Conservation (phyloP, 352 stramenopile genomes). For the Phytophthora lateralis region DNA sequence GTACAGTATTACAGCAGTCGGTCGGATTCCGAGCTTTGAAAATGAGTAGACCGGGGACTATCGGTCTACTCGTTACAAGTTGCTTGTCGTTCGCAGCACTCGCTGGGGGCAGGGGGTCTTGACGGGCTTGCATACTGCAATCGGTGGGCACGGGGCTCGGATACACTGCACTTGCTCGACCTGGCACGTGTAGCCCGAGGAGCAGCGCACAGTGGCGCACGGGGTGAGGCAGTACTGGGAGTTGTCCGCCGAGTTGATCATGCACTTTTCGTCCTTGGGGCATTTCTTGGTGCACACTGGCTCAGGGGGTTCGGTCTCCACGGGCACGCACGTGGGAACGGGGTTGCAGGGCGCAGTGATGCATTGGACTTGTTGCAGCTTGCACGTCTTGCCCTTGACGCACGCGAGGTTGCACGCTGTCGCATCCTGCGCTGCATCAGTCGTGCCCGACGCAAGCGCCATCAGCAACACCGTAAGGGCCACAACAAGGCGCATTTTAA, state of each 20-base stretch:
- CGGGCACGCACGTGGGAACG: slow-evolving; percentile 22
- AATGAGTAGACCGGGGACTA: neutral
- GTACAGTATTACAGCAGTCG: no score
- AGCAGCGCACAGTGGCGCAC: slow-evolving; percentile 25
- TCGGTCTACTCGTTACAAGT: neutral
- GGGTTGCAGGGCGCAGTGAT: slow-evolving; percentile 23
- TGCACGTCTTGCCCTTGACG: slow-evolving; percentile 15
- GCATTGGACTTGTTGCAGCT: slow-evolving; percentile 22
- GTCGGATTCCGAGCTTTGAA: no score
- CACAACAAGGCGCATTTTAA: slow-evolving; percentile 15
- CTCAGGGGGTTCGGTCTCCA: slow-evolving; percentile 1
- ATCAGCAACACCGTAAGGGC: slow-evolving; percentile 10
- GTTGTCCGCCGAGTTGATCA: slow-evolving; percentile 23
- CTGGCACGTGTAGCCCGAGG: slow-evolving; percentile 18
- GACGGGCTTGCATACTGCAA: slow-evolving; percentile 26
- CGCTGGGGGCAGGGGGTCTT: slow-evolving; percentile 13
- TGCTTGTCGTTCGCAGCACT: slow-evolving; percentile 8
- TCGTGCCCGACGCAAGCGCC: neutral
- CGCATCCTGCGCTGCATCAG: neutral
- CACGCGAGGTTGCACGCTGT: slow-evolving; percentile 17
- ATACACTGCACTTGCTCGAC: slow-evolving; percentile 34
- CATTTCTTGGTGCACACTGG: slow-evolving; percentile 25
- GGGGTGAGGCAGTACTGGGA: slow-evolving; percentile 28
- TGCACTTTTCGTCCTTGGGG: slow-evolving; percentile 21
- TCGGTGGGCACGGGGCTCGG: slow-evolving; percentile 20